phyloP scores from a whole-genome alignment of 495 filamentous ascomycete genomes.

The Podospora pseudocomata region DNA sequence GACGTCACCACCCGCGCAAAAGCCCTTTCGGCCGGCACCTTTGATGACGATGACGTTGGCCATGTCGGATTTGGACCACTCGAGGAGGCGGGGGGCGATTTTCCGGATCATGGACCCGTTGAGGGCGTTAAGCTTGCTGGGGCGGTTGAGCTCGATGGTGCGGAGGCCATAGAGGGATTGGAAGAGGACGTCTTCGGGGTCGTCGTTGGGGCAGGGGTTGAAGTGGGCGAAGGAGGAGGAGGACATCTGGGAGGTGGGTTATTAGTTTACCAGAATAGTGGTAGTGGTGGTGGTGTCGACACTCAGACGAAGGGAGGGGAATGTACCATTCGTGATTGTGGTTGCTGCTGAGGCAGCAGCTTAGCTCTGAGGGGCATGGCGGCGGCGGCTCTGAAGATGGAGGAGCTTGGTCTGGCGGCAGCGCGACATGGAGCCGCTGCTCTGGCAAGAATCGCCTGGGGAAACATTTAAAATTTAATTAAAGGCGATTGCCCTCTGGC shows the following conservation, averaged over 20 bases:
- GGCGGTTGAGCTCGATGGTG: slow-evolving; percentile 90
- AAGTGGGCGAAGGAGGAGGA: slow-evolving; percentile 33
- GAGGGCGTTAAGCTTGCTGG: slow-evolving; percentile 82
- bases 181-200: slow-evolving; percentile 90
- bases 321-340: slow-evolving; percentile 1
- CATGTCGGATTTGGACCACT: slow-evolving; percentile 91
- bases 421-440: slow-evolving; percentile 40
- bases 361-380: slow-evolving; percentile 89
- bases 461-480: slow-evolving; percentile 47
- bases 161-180: slow-evolving; percentile 80
- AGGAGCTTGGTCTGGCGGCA: slow-evolving; percentile 10
- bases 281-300: not conserved
- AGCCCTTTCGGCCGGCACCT: slow-evolving; percentile 75
- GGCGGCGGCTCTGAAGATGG: not conserved
- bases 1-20: slow-evolving; percentile 94
- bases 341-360: slow-evolving; percentile 54
- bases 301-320: not conserved
- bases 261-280: slow-evolving; percentile 3
- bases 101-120: slow-evolving; percentile 92
- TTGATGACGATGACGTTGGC: slow-evolving; percentile 92
- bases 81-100: slow-evolving; percentile 78
- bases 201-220: slow-evolving; percentile 57
- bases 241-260: slow-evolving; percentile 51
- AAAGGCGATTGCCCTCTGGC: slow-evolving; percentile 12
- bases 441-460: slow-evolving; percentile 33